These are phyloP conservation scores for Kokia cookei DNA, from an alignment of 441 rosid genomes.

Conservation along the genomic window DNA sequence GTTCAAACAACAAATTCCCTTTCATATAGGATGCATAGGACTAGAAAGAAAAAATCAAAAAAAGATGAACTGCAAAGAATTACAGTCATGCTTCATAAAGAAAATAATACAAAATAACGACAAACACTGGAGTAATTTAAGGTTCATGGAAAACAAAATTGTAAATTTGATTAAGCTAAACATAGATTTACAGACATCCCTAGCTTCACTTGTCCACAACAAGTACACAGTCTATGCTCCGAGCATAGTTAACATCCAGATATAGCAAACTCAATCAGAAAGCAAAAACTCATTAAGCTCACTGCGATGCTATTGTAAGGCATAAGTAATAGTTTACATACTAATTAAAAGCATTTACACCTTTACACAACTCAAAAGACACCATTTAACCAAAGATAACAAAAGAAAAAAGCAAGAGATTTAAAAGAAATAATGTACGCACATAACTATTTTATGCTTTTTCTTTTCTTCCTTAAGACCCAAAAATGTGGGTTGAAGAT, in stretches of 20 bases:
- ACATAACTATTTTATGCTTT: background rate
- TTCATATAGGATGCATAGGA: conserved; percentile 98
- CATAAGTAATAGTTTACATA: background rate
- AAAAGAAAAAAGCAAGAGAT: background rate
- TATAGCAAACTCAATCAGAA: background rate
- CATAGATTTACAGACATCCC: background rate
- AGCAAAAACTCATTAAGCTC: background rate
- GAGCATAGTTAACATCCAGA: background rate
- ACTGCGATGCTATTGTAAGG: background rate
- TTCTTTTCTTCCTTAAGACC: background rate
- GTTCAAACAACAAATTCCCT: conserved; percentile 92
- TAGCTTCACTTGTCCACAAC: background rate
- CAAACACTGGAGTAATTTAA: background rate
- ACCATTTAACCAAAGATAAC: background rate
- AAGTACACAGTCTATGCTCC: background rate
- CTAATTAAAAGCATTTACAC: background rate
- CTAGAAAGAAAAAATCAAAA: conserved; percentile 29
- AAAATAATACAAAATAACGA: background rate
- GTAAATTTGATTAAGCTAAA: background rate
- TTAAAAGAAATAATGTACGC: background rate
- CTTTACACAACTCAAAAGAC: background rate
- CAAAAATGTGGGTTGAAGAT: background rate
- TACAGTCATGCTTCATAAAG: background rate
- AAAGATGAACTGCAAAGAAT: background rate
- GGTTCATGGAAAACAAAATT: background rate